Percentiles rank a stretch among this genome's conserved stretches.
These are phyloP conservation scores for Begonia peltatifolia DNA, from an alignment of 306 rosid genomes.

Conservation along the genomic window DNA sequence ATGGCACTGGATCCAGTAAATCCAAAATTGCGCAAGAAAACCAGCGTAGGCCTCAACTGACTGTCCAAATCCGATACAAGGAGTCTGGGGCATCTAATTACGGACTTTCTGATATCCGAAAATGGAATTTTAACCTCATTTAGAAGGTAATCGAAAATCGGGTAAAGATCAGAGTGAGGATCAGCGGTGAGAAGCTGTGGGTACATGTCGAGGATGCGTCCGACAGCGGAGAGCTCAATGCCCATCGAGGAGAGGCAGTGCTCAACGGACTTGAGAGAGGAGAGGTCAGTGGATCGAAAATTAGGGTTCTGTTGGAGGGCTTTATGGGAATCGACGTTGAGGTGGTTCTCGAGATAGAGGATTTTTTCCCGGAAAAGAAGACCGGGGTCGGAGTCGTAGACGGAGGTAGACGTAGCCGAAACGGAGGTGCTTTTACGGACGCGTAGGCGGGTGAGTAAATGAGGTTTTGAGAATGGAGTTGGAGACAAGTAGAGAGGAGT, in stretches of 20 bases:
- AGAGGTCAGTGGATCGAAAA: constrained; percentile 39
- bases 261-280: constrained; percentile 41
- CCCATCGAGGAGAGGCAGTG: constrained; percentile 61
- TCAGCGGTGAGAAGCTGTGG: constrained; percentile 62
- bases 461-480: no score
- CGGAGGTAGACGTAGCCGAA: not conserved
- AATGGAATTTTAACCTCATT: constrained; percentile 49
- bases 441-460: no score
- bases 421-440: no score
- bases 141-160: constrained; percentile 66
- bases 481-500: no score
- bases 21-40: constrained; percentile 25
- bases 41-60: constrained; percentile 32
- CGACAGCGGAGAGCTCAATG: constrained; percentile 30
- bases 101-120: constrained; percentile 32
- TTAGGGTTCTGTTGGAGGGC: constrained; percentile 50
- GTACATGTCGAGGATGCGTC: constrained; percentile 71
- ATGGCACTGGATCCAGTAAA: constrained; percentile 22
- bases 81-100: constrained; percentile 58
- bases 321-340: constrained; percentile 39
- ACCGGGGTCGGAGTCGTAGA: constrained; percentile 27
- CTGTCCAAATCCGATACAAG: constrained; percentile 36
- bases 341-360: constrained; percentile 44
- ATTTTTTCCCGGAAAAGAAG: constrained; percentile 58
- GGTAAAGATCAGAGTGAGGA: constrained; percentile 48